Percentiles rank a stretch among this genome's conserved stretches.
phyloP scores from a whole-genome alignment of 1,284 basidiomycete genomes.

The Ustilago crameri region DNA sequence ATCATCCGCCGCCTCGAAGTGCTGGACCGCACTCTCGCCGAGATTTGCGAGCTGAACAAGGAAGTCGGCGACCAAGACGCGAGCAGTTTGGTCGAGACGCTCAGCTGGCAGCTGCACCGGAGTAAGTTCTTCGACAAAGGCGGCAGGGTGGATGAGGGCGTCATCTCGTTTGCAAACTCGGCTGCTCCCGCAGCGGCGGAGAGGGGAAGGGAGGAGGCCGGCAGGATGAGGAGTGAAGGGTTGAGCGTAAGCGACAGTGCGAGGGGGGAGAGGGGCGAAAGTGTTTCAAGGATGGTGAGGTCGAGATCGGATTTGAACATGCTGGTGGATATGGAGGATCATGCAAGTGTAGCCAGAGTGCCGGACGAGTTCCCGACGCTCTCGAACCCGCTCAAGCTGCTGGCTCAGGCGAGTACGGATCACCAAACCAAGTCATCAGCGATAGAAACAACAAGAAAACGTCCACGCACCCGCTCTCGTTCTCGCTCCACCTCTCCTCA shows the following conservation, averaged over 20 bases:
- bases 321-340: slow-evolving; percentile 47
- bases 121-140: slow-evolving; percentile 32
- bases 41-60: slow-evolving; percentile 29
- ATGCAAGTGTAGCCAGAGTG: slow-evolving; percentile 27
- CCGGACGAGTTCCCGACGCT: slow-evolving; percentile 39
- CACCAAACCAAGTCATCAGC: slow-evolving; percentile 1
- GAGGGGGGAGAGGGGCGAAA: not conserved
- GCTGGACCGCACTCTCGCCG: slow-evolving; percentile 24
- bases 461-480: slow-evolving; percentile 9
- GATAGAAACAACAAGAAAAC: not conserved
- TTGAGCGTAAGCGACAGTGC: not conserved
- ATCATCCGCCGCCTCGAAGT: slow-evolving; percentile 30
- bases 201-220: not conserved
- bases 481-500: not conserved
- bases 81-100: slow-evolving; percentile 19
- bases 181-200: not conserved
- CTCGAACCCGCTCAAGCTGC: slow-evolving; percentile 45
- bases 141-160: not conserved
- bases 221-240: not conserved
- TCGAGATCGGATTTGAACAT: slow-evolving; percentile 34
- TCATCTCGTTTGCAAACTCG: too few relatives aligned
- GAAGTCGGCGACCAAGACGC: slow-evolving; percentile 32
- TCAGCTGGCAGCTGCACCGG: slow-evolving; percentile 37
- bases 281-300: too few relatives aligned
- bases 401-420: slow-evolving; percentile 42